Percentiles rank a stretch among this genome's conserved stretches.
phyloP scores from a whole-genome alignment of 2,329 filamentous ascomycete genomes.

The Plectosphaerella sp. region DNA sequence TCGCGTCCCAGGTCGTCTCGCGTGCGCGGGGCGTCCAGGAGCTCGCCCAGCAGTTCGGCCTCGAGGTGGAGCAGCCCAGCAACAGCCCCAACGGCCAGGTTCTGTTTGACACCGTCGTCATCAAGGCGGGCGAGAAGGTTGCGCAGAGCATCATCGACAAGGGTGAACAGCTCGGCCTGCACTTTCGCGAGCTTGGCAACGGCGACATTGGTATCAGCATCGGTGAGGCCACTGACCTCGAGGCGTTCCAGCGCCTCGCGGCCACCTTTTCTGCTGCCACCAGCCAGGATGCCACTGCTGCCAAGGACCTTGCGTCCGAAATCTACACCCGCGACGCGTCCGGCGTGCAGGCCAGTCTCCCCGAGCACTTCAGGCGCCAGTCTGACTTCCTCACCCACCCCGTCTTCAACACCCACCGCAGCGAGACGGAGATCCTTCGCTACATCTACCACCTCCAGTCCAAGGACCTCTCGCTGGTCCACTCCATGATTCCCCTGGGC shows the following conservation, averaged over 20 bases:
- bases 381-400: slow-evolving; percentile 80
- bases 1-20: slow-evolving; percentile 73
- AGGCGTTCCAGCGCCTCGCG: slow-evolving; percentile 44
- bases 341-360: slow-evolving; percentile 35
- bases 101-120: slow-evolving; percentile 76
- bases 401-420: slow-evolving; percentile 92
- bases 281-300: slow-evolving; percentile 13
- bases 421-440: slow-evolving; percentile 87
- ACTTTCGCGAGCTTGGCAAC: slow-evolving; percentile 58
- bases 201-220: slow-evolving; percentile 68
- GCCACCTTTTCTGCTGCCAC: slow-evolving; percentile 21
- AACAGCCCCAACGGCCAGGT: slow-evolving; percentile 51
- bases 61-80: slow-evolving; percentile 55
- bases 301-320: slow-evolving; percentile 26
- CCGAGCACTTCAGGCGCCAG: slow-evolving; percentile 61
- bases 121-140: slow-evolving; percentile 47
- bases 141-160: slow-evolving; percentile 46
- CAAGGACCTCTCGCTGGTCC: slow-evolving; percentile 88
- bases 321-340: slow-evolving; percentile 35
- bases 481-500: slow-evolving; percentile 96
- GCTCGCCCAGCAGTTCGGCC: slow-evolving; percentile 58
- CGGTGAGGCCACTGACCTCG: slow-evolving; percentile 59
- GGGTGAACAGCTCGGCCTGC: slow-evolving; percentile 47
- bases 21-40: slow-evolving; percentile 67
- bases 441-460: slow-evolving; percentile 93